Percentiles rank a stretch among this genome's conserved stretches.
Conservation (phyloP, 306 rosid genomes). For the Quercus gilva region DNA sequence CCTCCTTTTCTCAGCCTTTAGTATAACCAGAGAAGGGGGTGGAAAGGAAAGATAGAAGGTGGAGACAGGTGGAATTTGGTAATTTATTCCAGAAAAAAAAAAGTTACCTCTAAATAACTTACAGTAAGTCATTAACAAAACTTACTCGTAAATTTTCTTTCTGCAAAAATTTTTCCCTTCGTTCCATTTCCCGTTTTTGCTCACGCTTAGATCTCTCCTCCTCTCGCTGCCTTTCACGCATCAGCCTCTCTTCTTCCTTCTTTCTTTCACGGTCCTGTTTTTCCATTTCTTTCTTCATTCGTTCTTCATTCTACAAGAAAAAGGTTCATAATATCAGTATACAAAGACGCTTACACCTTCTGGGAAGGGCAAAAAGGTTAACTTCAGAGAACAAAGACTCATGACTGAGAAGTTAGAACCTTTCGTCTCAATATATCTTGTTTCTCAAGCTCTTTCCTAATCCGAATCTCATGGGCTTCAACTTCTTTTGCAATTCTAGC, state of each 20-base stretch:
- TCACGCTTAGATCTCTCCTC: slow-evolving; percentile 87
- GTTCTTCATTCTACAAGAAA: slow-evolving; percentile 67
- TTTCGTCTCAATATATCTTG: slow-evolving; percentile 87
- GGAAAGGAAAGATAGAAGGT: slow-evolving; percentile 6
- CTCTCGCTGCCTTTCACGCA: slow-evolving; percentile 90
- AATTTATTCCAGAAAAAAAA: slow-evolving; percentile 16
- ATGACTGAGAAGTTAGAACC: slow-evolving; percentile 42
- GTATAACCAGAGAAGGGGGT: slow-evolving; percentile 20
- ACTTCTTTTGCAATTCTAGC: slow-evolving; percentile 64
- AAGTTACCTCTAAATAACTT: slow-evolving; percentile 13
- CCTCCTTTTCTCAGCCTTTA: slow-evolving; percentile 84
- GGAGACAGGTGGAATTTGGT: neutral
- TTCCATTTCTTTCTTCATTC: slow-evolving; percentile 84
- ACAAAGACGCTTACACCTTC: neutral
- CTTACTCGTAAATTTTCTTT: slow-evolving; percentile 77
- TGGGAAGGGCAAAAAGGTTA: neutral
- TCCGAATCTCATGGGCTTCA: slow-evolving; percentile 80
- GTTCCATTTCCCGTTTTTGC: slow-evolving; percentile 82
- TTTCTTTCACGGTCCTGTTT: slow-evolving; percentile 88
- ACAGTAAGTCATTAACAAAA: slow-evolving; percentile 10
- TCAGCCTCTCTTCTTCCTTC: slow-evolving; percentile 93
- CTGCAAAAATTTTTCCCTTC: slow-evolving; percentile 85
- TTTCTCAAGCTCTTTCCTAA: slow-evolving; percentile 89
- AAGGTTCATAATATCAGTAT: slow-evolving; percentile 21
- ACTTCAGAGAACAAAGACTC: neutral